phyloP scores from a whole-genome alignment of 371 early-diverging fungal genomes.

The Mortierella sp. region DNA sequence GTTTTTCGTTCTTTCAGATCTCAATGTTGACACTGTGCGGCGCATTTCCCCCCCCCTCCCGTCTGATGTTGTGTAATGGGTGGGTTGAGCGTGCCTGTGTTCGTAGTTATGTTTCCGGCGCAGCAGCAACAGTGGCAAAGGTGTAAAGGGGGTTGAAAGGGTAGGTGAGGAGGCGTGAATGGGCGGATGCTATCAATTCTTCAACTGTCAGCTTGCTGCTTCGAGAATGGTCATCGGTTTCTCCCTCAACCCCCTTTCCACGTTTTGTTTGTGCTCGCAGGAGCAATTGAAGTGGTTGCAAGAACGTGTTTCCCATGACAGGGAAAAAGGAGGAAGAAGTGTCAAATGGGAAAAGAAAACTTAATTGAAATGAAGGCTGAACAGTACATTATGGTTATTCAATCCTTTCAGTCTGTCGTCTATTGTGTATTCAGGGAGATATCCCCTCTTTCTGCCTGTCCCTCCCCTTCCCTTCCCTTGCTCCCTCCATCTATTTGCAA shows the following conservation, averaged over 20 bases:
- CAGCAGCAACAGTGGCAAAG: not conserved
- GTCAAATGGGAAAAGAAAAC: not conserved
- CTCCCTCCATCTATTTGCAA: not conserved
- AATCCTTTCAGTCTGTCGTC: not conserved
- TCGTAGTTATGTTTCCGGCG: not conserved
- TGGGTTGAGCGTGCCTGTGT: not conserved
- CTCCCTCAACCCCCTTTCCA: not conserved
- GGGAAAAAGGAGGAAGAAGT: not conserved
- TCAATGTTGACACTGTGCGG: constrained; percentile 2
- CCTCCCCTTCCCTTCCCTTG: not conserved
- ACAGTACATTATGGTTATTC: not conserved
- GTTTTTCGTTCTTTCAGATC: not conserved
- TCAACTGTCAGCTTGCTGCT: not conserved
- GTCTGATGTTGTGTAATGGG: not conserved
- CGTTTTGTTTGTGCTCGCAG: constrained; percentile 2
- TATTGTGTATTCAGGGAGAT: not conserved
- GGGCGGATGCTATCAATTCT: not conserved
- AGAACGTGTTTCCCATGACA: constrained; percentile 2
- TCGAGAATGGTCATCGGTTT: not conserved
- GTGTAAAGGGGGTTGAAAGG: not conserved
- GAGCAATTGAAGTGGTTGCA: not conserved
- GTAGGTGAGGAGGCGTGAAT: not conserved
- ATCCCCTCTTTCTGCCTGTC: not conserved
- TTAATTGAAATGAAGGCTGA: constrained; percentile 6
- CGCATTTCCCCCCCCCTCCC: not conserved